Conservation (phyloP, 2,329 filamentous ascomycete genomes). For the Stemphylium beticola region DNA sequence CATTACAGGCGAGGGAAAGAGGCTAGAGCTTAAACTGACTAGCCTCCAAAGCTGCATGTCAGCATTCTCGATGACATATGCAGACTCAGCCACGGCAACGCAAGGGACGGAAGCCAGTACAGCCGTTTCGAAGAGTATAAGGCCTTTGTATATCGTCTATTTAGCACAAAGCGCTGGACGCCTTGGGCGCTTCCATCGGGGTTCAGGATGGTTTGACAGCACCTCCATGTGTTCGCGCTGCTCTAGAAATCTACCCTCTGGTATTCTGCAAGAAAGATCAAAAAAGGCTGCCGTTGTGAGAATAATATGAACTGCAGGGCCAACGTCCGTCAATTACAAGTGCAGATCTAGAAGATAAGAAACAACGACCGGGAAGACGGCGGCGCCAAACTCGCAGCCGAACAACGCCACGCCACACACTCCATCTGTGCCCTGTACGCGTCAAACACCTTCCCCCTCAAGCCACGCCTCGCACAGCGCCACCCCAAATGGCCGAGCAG, state of each 20-base stretch:
- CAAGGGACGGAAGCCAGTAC: neutral
- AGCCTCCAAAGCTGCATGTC: neutral
- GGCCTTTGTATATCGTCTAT: neutral
- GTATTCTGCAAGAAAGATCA: neutral
- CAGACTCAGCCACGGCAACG: neutral
- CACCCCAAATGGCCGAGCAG: conserved; percentile 7
- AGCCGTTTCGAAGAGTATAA: neutral
- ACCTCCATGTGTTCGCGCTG: neutral
- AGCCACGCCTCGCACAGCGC: conserved; percentile 1
- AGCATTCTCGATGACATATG: neutral
- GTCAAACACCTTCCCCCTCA: neutral
- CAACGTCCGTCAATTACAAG: neutral
- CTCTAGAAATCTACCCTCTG: neutral
- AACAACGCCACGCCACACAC: neutral
- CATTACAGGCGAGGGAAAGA: no score
- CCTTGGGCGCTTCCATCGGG: no score
- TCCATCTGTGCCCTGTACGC: neutral
- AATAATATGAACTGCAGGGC: neutral
- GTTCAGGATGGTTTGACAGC: neutral
- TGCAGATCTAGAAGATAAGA: neutral
- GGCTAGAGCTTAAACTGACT: neutral
- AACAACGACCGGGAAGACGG: conserved; percentile 2
- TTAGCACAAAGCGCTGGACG: no score
- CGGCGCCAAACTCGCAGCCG: conserved; percentile 2
- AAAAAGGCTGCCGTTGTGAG: neutral